Conservation (phyloP, 305 asterid genomes). For the Fraxinus baroniana region DNA sequence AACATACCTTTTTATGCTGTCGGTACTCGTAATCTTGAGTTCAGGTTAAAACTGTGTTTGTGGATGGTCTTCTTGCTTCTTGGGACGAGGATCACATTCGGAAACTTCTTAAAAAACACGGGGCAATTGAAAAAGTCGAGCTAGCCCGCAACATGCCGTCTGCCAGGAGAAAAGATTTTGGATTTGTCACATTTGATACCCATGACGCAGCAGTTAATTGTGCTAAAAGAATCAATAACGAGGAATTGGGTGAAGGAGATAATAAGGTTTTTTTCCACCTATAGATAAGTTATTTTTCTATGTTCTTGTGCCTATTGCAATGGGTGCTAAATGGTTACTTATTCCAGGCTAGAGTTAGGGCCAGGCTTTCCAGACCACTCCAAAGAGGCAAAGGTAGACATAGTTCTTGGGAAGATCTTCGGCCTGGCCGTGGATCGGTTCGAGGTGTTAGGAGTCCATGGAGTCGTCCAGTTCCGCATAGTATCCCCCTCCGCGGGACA, state of each 20-base stretch:
- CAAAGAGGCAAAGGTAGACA: conserved; percentile 93
- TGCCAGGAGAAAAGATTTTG: conserved; percentile 96
- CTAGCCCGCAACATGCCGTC: conserved; percentile 98
- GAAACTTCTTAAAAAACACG: conserved; percentile 67
- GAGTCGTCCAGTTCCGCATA: conserved; percentile 59
- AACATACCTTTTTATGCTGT: background rate
- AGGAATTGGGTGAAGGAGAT: conserved; percentile 87
- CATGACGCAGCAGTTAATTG: conserved; percentile 94
- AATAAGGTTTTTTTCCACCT: conserved; percentile 52
- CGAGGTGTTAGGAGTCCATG: conserved; percentile 68
- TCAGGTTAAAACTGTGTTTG: conserved; percentile 96
- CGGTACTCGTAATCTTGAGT: conserved; percentile 16
- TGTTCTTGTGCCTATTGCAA: background rate
- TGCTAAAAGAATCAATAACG: conserved; percentile 90
- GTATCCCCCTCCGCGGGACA: conserved; percentile 49
- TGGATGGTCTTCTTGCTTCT: conserved; percentile 91
- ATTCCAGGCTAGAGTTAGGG: conserved; percentile 93
- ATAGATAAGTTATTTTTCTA: background rate
- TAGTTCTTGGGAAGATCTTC: conserved; percentile 63
- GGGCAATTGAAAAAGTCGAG: conserved; percentile 84
- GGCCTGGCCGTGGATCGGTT: conserved; percentile 54
- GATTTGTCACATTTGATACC: conserved; percentile 79
- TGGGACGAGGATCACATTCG: conserved; percentile 84
- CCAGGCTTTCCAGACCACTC: conserved; percentile 96
- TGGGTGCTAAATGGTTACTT: conserved; percentile 23